Conservation (phyloP, 306 rosid species). For the Pyrus bretschneideri region DNA sequence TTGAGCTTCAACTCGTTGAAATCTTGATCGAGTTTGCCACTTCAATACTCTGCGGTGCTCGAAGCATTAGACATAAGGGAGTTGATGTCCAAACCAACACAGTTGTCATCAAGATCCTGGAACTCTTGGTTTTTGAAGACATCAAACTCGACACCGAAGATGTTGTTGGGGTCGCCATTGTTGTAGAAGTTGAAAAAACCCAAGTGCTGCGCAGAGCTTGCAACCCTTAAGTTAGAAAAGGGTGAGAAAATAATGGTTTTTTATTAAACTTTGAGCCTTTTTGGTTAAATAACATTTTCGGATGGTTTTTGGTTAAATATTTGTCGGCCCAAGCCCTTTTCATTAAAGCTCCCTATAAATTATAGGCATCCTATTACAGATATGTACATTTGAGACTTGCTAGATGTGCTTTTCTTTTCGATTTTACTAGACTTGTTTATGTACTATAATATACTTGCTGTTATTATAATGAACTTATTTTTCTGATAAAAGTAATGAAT, state of each 20-base stretch:
- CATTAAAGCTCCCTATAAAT: no score
- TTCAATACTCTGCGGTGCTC: slow-evolving; percentile 39
- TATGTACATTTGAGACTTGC: no score
- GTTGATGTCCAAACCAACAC: slow-evolving; percentile 46
- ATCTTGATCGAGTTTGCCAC: slow-evolving; percentile 22
- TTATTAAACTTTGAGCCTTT: no score
- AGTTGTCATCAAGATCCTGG: slow-evolving; percentile 29
- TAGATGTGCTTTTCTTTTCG: no score
- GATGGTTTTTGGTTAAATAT: no score
- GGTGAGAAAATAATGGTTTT: slow-evolving; percentile 17
- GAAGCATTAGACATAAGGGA: slow-evolving; percentile 36
- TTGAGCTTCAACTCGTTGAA: slow-evolving; percentile 31
- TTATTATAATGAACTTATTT: no score
- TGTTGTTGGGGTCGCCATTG: slow-evolving; percentile 25
- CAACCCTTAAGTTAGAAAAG: slow-evolving; percentile 24
- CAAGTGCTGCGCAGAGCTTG: slow-evolving; percentile 32
- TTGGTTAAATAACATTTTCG: no score
- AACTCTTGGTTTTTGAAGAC: slow-evolving; percentile 40
- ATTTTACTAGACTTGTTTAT: no score
- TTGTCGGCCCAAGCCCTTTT: no score
- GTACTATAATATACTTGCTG: no score
- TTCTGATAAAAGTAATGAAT: no score
- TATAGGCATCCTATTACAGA: no score
- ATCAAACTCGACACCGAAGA: slow-evolving; percentile 45
- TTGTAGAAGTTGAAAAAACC: slow-evolving; percentile 40